These are phyloP conservation scores for Cadophora luteo-olivacea DNA, from an alignment of 2,329 filamentous ascomycete species.

Conservation along the genomic window DNA sequence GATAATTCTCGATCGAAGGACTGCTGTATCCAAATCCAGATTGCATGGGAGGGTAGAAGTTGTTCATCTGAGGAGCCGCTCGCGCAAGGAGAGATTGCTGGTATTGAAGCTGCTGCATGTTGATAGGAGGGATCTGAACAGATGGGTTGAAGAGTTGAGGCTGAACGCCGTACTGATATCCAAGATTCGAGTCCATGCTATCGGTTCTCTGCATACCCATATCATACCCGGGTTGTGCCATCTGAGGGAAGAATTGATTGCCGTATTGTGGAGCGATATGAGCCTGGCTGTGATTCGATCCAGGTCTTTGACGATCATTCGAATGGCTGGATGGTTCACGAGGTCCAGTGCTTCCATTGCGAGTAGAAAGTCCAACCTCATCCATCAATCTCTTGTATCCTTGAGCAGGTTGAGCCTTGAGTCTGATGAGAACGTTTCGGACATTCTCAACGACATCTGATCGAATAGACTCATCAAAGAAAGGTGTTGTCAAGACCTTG, in stretches of 20 bases:
- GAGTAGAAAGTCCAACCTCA: constrained; percentile 87
- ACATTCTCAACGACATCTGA: constrained; percentile 90
- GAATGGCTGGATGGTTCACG: constrained; percentile 46
- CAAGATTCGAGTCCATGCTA: constrained; percentile 56
- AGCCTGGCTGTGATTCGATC: constrained; percentile 58
- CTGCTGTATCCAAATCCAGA: constrained; percentile 60
- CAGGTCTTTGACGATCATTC: constrained; percentile 59
- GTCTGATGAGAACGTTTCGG: constrained; percentile 82
- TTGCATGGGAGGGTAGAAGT: constrained; percentile 63
- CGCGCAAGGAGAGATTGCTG: constrained; percentile 64
- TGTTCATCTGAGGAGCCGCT: constrained; percentile 58
- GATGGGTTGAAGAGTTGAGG: constrained; percentile 58
- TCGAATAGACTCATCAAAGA: constrained; percentile 92
- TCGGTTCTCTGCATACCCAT: constrained; percentile 61
- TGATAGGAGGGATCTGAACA: constrained; percentile 55
- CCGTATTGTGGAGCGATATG: constrained; percentile 51
- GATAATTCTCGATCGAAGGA: constrained; percentile 62
- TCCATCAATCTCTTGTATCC: constrained; percentile 99
- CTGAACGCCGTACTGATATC: constrained; percentile 60
- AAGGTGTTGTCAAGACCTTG: constrained; percentile 96
- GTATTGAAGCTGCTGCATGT: constrained; percentile 62
- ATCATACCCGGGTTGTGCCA: constrained; percentile 54
- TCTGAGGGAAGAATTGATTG: constrained; percentile 60
- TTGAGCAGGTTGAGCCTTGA: constrained; percentile 93
- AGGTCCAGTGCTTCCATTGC: constrained; percentile 52